phyloP scores from a whole-genome alignment of 2,329 filamentous ascomycete species.

The Pseudocercospora ulei region DNA sequence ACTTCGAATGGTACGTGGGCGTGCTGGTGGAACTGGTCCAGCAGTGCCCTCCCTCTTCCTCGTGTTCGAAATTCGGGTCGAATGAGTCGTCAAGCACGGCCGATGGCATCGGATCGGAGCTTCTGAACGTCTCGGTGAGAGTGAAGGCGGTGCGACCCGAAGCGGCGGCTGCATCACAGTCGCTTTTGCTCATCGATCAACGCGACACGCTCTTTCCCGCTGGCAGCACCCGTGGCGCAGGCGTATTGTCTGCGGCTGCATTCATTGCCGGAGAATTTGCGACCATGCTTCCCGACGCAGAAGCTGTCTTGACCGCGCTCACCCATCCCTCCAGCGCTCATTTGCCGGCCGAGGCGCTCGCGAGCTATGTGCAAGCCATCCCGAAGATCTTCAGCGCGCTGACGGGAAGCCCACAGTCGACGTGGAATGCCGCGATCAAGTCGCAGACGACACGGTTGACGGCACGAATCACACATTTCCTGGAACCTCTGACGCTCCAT shows the following conservation, averaged over 20 bases:
- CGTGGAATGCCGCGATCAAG: constrained; percentile 65
- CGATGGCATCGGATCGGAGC: constrained; percentile 67
- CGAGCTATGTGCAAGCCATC: constrained; percentile 70
- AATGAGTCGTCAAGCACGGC: constrained; percentile 43
- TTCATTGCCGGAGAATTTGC: constrained; percentile 90
- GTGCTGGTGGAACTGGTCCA: constrained; percentile 76
- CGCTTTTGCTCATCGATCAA: constrained; percentile 56
- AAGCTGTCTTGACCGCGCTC: constrained; percentile 63
- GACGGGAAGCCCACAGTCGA: constrained; percentile 52
- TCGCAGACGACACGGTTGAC: constrained; percentile 66
- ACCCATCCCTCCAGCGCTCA: constrained; percentile 55
- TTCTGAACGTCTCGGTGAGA: constrained; percentile 84
- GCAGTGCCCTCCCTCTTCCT: constrained; percentile 47
- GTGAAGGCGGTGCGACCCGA: constrained; percentile 72
- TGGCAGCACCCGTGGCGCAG: constrained; percentile 45
- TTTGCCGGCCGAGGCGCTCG: constrained; percentile 57
- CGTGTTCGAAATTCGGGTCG: constrained; percentile 16
- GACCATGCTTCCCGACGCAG: constrained; percentile 57
- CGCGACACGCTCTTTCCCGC: constrained; percentile 48
- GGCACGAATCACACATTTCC: constrained; percentile 67
- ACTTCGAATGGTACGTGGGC: constrained; percentile 98
- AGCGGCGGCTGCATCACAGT: constrained; percentile 73
- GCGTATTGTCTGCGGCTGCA: constrained; percentile 63
- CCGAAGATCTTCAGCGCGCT: constrained; percentile 75
- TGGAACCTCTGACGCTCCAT: constrained; percentile 70